Evolutionary conservation across 106 monocot species (phyloP).

Genomic region (Alisma plantagoaquatica): DNA sequence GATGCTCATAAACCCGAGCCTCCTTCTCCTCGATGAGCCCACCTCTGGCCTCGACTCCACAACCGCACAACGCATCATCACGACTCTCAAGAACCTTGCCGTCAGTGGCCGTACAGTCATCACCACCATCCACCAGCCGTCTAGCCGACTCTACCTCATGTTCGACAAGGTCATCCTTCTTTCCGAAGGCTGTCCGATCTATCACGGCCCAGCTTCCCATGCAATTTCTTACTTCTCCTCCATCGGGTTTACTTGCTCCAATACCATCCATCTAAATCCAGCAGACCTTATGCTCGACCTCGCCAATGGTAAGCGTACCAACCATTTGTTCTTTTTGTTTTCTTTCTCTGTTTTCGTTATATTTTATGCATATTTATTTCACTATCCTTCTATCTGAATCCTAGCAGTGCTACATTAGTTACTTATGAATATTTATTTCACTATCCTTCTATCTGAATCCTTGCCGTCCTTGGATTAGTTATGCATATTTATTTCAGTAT

Average conservation of each 20-base stretch:
- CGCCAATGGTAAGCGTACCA: conserved; percentile 63
- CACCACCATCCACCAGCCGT: too few species aligned
- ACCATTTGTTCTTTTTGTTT: too few species aligned
- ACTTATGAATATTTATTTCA: too few species aligned
- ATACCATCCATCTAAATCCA: conserved; percentile 53
- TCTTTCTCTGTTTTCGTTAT: too few species aligned
- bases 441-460: too few species aligned
- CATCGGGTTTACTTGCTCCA: conserved; percentile 34
- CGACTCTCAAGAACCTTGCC: conserved; percentile 19
- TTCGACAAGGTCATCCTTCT: conserved; percentile 39
- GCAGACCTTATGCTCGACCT: conserved; percentile 73
- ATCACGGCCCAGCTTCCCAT: conserved; percentile 31
- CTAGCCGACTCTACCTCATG: conserved; percentile 41
- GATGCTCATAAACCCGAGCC: conserved; percentile 41
- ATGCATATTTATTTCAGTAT: too few species aligned
- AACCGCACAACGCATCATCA: conserved; percentile 27
- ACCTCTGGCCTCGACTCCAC: too few species aligned
- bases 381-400: too few species aligned
- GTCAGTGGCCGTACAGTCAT: conserved; percentile 33
- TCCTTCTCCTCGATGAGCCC: too few species aligned
- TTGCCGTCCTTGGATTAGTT: too few species aligned
- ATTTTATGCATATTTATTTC: too few species aligned
- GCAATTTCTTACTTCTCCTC: conserved; percentile 48
- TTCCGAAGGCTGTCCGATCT: conserved; percentile 32
- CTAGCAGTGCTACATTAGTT: too few species aligned